Base-by-base conservation (phyloP, 768 basidiomycete genomes). In the Tulasnella sp. region DNA sequence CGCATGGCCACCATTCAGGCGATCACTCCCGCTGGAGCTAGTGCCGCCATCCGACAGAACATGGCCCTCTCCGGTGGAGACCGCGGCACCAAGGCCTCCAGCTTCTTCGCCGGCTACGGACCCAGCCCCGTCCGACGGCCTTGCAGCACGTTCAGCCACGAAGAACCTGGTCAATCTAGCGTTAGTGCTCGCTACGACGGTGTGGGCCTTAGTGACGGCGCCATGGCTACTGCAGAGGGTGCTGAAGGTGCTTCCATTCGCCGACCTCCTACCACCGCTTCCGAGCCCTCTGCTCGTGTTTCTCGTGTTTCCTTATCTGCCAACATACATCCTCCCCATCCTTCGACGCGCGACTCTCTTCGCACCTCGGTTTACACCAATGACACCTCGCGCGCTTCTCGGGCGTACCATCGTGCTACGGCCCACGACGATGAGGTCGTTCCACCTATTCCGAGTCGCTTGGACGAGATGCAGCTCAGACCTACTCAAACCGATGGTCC, bases 281-380 rank as follows among this genome's bases (percentile, higher is more conserved):
- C n/a, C 29, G 70, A 49, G 31, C 74, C 54, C 6, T 2, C 72
- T 22, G 77, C 78, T 14, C 74, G 78, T 40, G 52, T 70, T n/a
- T 79, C 78, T 31, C 73, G 78, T 15, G 74, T 79, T 54, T 78
- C 78, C 37, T 79, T 79, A 67, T 78, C 78, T 34, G 69, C 78
- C 15, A 75, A 78, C 34, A 71, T 58, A 22, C 76, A 72, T 54
- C 67, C 78, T 25, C 58, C 64, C 12, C n/a, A 29, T 37, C 52
- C 67, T 67, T 31, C 68, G 37, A 29, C 31, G 17, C 67, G 42
- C 25, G 71, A 67, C 25, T 69, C 71, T 1, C n/a, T 42, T 14
- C 74, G 74, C 39, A 67, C 67, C 52, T 75, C 74, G 58, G 39
- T 75, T 12, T 75, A 67, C 74, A 75, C 67, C 36, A 58, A 37